Percentiles rank a stretch among this genome's conserved stretches.
These are phyloP conservation scores for Zancudomyces culisetae DNA, from an alignment of 371 early-diverging fungal species.

Conservation along the genomic window DNA sequence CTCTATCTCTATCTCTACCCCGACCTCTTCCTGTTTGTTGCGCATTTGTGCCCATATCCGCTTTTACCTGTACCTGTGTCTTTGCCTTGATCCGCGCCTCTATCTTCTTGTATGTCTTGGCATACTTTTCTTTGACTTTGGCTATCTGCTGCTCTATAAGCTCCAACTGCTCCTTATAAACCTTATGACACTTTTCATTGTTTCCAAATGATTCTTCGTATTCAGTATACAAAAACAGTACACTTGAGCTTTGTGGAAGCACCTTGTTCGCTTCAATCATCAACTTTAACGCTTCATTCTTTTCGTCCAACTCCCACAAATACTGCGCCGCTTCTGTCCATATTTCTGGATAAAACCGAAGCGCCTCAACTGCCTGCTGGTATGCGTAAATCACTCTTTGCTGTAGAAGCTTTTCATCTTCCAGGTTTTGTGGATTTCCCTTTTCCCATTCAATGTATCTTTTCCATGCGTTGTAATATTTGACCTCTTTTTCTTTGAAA, in stretches of 20 bases:
- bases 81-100: constrained; percentile 20
- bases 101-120: constrained; percentile 7
- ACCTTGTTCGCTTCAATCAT: constrained; percentile 52
- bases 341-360: constrained; percentile 76
- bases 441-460: constrained; percentile 78
- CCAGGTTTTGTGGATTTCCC: constrained; percentile 64
- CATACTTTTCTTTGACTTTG: constrained; percentile 1
- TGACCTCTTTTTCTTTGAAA: constrained; percentile 55
- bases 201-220: constrained; percentile 57
- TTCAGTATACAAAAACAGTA: constrained; percentile 74
- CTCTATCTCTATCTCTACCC: neutral
- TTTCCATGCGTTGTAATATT: constrained; percentile 60
- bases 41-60: neutral
- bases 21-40: neutral
- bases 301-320: constrained; percentile 37
- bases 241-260: constrained; percentile 50
- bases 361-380: constrained; percentile 59
- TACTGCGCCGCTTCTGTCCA: constrained; percentile 64
- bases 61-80: constrained; percentile 22
- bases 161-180: constrained; percentile 50
- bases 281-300: constrained; percentile 50
- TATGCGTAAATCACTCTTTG: constrained; percentile 69
- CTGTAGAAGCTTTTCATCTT: constrained; percentile 32
- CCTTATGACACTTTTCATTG: constrained; percentile 36
- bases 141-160: constrained; percentile 24